phyloP scores from a whole-genome alignment of 768 basidiomycete species.

The Psilocybe tampanensis region DNA sequence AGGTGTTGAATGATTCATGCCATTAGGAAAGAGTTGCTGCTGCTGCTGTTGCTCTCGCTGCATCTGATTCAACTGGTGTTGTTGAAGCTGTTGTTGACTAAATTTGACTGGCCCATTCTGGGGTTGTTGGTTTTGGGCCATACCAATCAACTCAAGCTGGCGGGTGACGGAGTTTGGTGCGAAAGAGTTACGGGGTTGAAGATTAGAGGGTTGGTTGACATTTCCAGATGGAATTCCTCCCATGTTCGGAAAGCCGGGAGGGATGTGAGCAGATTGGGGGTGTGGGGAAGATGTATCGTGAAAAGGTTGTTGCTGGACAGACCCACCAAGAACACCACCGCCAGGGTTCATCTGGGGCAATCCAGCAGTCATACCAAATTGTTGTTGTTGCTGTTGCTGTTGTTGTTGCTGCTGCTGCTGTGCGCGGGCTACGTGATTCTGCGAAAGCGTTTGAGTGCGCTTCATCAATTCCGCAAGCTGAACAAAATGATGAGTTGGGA shows the following conservation, averaged over 20 bases:
- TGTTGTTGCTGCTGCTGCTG: constrained; percentile 12
- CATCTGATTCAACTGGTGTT: constrained; percentile 32
- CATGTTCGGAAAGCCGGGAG: constrained; percentile 23
- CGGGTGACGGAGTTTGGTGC: constrained; percentile 21
- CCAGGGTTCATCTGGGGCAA: constrained; percentile 41
- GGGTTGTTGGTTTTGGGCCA: constrained; percentile 44
- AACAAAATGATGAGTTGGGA: constrained; percentile 2
- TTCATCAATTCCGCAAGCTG: constrained; percentile 32
- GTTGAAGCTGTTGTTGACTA: constrained; percentile 33
- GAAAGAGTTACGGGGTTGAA: constrained; percentile 21
- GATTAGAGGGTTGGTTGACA: constrained; percentile 16
- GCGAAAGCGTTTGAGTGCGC: constrained; percentile 22
- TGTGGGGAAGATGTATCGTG: constrained; percentile 21
- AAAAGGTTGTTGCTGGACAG: constrained; percentile 30
- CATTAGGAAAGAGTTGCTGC: constrained; percentile 31
- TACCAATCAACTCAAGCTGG: constrained; percentile 49
- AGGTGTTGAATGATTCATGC: constrained; percentile 38
- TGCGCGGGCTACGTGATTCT: constrained; percentile 22
- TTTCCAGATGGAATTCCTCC: constrained; percentile 18
- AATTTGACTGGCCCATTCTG: constrained; percentile 8
- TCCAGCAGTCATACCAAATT: constrained; percentile 39
- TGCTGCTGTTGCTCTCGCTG: constrained; percentile 30
- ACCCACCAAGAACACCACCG: constrained; percentile 25
- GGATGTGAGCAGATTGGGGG: constrained; percentile 19
- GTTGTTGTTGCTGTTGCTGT: constrained; percentile 30